These are phyloP conservation scores for Fusarium pseudograminearum DNA, from an alignment of 2,329 filamentous ascomycete genomes.

Conservation along the genomic window DNA sequence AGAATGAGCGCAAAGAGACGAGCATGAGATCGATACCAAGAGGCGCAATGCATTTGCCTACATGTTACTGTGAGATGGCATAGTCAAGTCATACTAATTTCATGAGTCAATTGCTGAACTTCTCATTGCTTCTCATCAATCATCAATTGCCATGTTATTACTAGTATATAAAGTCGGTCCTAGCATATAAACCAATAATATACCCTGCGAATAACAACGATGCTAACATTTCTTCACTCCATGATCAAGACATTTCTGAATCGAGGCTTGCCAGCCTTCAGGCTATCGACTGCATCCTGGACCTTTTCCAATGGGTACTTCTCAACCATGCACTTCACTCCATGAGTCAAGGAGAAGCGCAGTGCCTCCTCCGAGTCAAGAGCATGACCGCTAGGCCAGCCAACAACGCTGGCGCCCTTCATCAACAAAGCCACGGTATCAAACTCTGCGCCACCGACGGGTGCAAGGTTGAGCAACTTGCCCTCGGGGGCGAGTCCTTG, in stretches of 20 bases:
- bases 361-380: slow-evolving; percentile 75
- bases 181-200: background rate
- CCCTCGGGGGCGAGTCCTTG: slow-evolving; percentile 66
- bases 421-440: slow-evolving; percentile 57
- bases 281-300: slow-evolving; percentile 58
- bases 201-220: background rate
- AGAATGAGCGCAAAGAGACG: background rate
- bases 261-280: slow-evolving; percentile 57
- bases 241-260: slow-evolving; percentile 59
- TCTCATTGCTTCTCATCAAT: background rate
- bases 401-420: slow-evolving; percentile 71
- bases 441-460: slow-evolving; percentile 60
- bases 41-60: background rate
- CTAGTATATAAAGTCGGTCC: background rate
- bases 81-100: too few relatives aligned
- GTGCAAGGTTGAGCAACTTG: slow-evolving; percentile 70
- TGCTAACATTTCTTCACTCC: background rate
- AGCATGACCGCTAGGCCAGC: slow-evolving; percentile 72
- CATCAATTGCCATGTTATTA: background rate
- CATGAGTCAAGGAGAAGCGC: slow-evolving; percentile 70
- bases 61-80: background rate
- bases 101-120: background rate
- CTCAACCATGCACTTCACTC: slow-evolving; percentile 74
- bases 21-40: background rate
- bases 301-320: slow-evolving; percentile 69